phyloP scores from a whole-genome alignment of 1,284 basidiomycete genomes.

The Cerioporus squamosus region DNA sequence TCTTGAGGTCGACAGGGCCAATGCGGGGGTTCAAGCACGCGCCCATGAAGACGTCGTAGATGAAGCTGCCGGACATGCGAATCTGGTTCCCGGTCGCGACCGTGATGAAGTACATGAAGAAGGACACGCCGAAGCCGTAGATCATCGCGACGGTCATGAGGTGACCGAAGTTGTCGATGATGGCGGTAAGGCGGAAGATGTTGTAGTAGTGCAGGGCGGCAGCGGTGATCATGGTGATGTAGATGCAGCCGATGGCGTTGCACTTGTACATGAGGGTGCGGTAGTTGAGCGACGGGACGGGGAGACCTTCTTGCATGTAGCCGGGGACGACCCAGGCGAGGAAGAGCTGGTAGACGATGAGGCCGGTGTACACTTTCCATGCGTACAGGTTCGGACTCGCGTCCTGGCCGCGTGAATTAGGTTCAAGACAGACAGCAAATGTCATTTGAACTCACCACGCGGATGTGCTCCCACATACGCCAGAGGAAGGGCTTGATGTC shows the following conservation, averaged over 20 bases:
- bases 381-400: constrained; percentile 91
- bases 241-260: constrained; percentile 91
- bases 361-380: constrained; percentile 87
- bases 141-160: constrained; percentile 97
- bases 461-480: constrained; percentile 85
- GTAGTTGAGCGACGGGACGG: constrained; percentile 90
- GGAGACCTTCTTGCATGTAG: constrained; percentile 91
- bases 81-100: constrained; percentile 82
- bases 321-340: constrained; percentile 93
- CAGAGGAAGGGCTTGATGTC: constrained; percentile 83
- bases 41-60: constrained; percentile 98
- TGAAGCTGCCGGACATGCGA: constrained; percentile 91
- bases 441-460: constrained; percentile 57
- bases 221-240: constrained; percentile 83
- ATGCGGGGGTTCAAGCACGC: constrained; percentile 93
- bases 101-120: constrained; percentile 80
- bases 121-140: constrained; percentile 83
- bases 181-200: constrained; percentile 90
- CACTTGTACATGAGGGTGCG: constrained; percentile 96
- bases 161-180: constrained; percentile 96
- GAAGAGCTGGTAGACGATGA: constrained; percentile 89
- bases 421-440: background rate
- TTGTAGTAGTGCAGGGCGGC: constrained; percentile 79
- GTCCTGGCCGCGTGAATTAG: constrained; percentile 56
- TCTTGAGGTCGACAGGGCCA: constrained; percentile 95